Conservation (phyloP, 192 early-diverging fungal species). For the Ramicandelaber brevisporus region DNA sequence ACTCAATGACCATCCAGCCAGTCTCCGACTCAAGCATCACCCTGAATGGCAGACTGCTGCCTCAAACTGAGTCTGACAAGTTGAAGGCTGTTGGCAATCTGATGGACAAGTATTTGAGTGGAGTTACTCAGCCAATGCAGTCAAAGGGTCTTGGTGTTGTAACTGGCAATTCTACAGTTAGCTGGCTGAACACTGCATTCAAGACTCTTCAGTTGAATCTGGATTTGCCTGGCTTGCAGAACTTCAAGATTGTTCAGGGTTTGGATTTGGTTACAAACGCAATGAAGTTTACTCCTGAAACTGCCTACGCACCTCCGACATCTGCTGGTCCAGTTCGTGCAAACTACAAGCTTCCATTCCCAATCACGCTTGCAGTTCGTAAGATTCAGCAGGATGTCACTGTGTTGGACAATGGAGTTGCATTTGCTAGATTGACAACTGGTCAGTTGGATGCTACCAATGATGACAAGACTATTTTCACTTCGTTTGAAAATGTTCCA, state of each 20-base stretch:
- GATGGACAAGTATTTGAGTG: conserved; percentile 4
- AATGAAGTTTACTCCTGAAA: neutral
- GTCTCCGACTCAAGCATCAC: conserved; percentile 3
- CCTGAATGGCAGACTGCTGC: conserved; percentile 4
- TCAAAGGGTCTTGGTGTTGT: conserved; percentile 4
- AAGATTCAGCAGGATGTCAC: neutral
- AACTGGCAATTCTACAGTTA: neutral
- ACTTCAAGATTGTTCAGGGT: neutral
- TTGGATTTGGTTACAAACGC: neutral
- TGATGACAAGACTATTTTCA: conserved; percentile 3
- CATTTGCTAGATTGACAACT: conserved; percentile 6
- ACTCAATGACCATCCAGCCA: conserved; percentile 4
- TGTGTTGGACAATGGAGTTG: neutral
- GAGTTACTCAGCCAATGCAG: conserved; percentile 1
- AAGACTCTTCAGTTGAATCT: conserved; percentile 2
- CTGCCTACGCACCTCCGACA: conserved; percentile 14
- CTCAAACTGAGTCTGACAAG: neutral
- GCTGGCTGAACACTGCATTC: conserved; percentile 9
- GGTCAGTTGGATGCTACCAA: conserved; percentile 9
- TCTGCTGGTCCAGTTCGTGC: conserved; percentile 15
- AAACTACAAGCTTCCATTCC: conserved; percentile 10
- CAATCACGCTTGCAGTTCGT: conserved; percentile 10
- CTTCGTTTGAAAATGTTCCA: conserved; percentile 8
- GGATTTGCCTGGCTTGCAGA: neutral
- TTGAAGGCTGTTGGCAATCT: conserved; percentile 1